phyloP scores from a whole-genome alignment of 2,329 filamentous ascomycete genomes.

The Colletotrichum caudatum region DNA sequence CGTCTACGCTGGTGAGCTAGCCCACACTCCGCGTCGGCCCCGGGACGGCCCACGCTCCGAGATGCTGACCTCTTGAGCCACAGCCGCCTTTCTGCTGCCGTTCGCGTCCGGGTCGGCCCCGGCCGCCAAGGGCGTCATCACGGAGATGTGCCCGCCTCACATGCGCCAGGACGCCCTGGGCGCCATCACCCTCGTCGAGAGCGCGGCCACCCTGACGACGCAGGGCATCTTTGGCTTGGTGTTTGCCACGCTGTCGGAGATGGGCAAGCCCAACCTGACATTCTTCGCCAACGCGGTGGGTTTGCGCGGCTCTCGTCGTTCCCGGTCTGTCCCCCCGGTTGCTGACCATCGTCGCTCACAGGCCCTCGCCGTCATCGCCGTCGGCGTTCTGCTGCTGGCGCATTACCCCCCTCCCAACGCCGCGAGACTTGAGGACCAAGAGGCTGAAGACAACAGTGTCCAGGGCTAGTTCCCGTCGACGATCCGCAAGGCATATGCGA shows the following conservation, averaged over 20 bases:
- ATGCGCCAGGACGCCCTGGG: conserved; percentile 75
- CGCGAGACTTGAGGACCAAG: conserved; percentile 54
- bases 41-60: not conserved
- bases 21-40: not conserved
- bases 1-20: conserved; percentile 68
- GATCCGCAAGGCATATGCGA: not conserved
- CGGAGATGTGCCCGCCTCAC: conserved; percentile 73
- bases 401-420: conserved; percentile 59
- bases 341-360: conserved; percentile 44
- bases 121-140: conserved; percentile 79
- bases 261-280: conserved; percentile 70
- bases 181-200: conserved; percentile 77
- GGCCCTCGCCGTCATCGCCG: conserved; percentile 67
- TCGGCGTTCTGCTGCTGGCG: conserved; percentile 58
- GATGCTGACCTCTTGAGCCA: not conserved
- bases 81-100: conserved; percentile 72
- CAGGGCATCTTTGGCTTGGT: conserved; percentile 75
- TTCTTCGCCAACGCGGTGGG: conserved; percentile 76
- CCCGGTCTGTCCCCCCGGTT: not conserved
- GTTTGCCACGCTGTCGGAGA: conserved; percentile 72
- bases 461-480: not conserved
- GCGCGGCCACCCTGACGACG: conserved; percentile 72
- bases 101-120: conserved; percentile 77
- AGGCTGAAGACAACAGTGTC: conserved; percentile 4
- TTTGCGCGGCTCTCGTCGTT: conserved; percentile 4